Evolutionary conservation across 176 grass and related monocot species (phyloP), one percentile per base, ranked within the genome.

Genomic region (barley (Hordeum vulgare)): DNA sequence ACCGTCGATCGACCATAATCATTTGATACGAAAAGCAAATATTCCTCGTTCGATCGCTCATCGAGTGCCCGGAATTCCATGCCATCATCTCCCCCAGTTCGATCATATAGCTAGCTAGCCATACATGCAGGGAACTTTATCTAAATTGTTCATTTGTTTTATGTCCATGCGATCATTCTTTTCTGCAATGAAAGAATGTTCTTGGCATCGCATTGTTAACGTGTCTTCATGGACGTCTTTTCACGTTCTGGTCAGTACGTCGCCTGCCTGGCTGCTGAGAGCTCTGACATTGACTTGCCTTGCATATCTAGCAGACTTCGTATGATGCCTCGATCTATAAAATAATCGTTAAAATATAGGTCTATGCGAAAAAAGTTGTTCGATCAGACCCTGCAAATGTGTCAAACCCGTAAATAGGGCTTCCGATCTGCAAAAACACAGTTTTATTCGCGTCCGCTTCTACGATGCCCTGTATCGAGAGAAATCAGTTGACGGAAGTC

Each of bases 21-120:
- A 90, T 90, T 90, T 68, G 84, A 86, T 74, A n/a, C 80, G 25
- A 74, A 90, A 90, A 90, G 88, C 66, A 82, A 85, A 74, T 33
- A 74, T 74, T 83, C 74, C 21, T 83, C 88, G 29, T 9, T 17
- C 44, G 44, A 51, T 74, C 71, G 4, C 28, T 80, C 68, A 80
- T 80, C 81, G 8, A 84, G 66, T 83, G 72, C 44, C 65, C 64
- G 21, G 88, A 90, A 90, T 73, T 86, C 59, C 84, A 90, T 90
- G 79, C 58, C 83, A 28, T 73, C 70, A 18, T 29, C 14, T 20
- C 41, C 70, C 18, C 29, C 25, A 28, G 0, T 10, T 73, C 42
- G 3, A 29, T 29, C 13, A 29, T 73, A 73, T 11, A 18, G 40
- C 47, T 37, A 37, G 36, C 36, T 51, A 51, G 41, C 9, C 40